These are phyloP conservation scores for Fusarium neocosmosporiellum DNA, from an alignment of 2,329 filamentous ascomycete species.

Conservation along the genomic window DNA sequence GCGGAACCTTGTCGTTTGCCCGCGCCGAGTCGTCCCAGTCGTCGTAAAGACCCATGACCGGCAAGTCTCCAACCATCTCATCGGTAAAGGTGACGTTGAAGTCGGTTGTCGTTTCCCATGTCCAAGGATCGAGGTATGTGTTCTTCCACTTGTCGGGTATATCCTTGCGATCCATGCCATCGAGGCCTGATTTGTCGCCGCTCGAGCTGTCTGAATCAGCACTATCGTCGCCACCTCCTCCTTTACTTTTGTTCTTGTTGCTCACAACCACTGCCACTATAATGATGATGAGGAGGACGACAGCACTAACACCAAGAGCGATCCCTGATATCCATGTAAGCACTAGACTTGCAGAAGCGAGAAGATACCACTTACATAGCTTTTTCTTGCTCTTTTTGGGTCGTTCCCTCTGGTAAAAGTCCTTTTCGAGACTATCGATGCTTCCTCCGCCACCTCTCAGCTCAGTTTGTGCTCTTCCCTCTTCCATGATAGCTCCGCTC, in stretches of 20 bases:
- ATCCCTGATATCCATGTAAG: slow-evolving; percentile 60
- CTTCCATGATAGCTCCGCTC: slow-evolving; percentile 76
- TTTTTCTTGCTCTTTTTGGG: slow-evolving; percentile 68
- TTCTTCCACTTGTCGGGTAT: slow-evolving; percentile 76
- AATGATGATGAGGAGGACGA: slow-evolving; percentile 74
- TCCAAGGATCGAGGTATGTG: slow-evolving; percentile 87
- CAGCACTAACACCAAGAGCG: slow-evolving; percentile 62
- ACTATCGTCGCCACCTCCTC: slow-evolving; percentile 27
- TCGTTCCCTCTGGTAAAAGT: slow-evolving; percentile 56
- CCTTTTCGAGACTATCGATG: slow-evolving; percentile 60
- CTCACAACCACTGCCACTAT: slow-evolving; percentile 73
- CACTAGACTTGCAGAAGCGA: background rate
- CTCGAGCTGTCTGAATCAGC: slow-evolving; percentile 46
- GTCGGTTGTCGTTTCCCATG: slow-evolving; percentile 88
- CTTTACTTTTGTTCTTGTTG: slow-evolving; percentile 68
- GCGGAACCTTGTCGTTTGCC: slow-evolving; percentile 83
- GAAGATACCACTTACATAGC: slow-evolving; percentile 60
- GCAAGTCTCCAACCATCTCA: slow-evolving; percentile 84
- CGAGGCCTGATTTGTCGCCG: slow-evolving; percentile 52
- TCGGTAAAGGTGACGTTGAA: slow-evolving; percentile 97
- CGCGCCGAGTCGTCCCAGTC: slow-evolving; percentile 85
- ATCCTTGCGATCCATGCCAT: slow-evolving; percentile 63
- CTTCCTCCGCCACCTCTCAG: slow-evolving; percentile 57
- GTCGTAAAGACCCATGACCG: slow-evolving; percentile 87
- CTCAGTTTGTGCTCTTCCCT: slow-evolving; percentile 62